Percentiles rank a stretch among this genome's conserved stretches.
Evolutionary conservation across 2,329 filamentous ascomycete species (phyloP).

Genomic region (Coniochaeta pulveracea): DNA sequence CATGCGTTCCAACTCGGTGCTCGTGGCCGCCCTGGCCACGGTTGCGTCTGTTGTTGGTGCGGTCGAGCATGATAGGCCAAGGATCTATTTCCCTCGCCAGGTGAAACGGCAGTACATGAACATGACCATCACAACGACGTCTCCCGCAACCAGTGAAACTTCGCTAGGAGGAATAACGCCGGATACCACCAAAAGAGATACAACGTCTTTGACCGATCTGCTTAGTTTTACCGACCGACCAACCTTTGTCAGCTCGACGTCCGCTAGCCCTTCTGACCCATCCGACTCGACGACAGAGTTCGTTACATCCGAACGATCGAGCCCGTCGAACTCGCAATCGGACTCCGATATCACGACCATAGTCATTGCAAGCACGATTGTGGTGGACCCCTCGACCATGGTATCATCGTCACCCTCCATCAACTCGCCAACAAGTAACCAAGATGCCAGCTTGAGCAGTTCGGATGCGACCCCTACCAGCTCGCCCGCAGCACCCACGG

Average conservation of each 20-base stretch:
- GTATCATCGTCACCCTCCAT: no score
- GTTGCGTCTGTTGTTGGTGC: constrained; percentile 28
- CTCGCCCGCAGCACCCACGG: constrained; percentile 6
- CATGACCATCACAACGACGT: constrained; percentile 23
- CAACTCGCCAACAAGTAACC: no score
- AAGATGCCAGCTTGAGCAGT: no score
- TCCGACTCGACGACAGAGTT: constrained; percentile 1
- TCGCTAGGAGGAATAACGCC: constrained; percentile 7
- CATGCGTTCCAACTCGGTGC: constrained; percentile 38
- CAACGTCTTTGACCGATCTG: constrained; percentile 5
- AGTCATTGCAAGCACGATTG: constrained; percentile 15
- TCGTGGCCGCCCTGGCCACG: constrained; percentile 37
- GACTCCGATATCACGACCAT: constrained; percentile 13
- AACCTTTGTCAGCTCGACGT: not conserved
- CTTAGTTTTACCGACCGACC: constrained; percentile 1
- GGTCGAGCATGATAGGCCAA: constrained; percentile 32
- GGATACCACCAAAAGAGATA: constrained; percentile 11
- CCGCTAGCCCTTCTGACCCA: not conserved
- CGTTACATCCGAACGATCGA: not conserved
- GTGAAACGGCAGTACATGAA: constrained; percentile 40
- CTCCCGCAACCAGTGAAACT: constrained; percentile 14
- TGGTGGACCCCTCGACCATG: constrained; percentile 11
- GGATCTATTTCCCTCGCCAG: constrained; percentile 46
- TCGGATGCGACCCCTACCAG: not conserved
- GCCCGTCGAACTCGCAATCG: constrained; percentile 4